phyloP scores from a whole-genome alignment of 257 asterid species.

The Penstemon barbatus region DNA sequence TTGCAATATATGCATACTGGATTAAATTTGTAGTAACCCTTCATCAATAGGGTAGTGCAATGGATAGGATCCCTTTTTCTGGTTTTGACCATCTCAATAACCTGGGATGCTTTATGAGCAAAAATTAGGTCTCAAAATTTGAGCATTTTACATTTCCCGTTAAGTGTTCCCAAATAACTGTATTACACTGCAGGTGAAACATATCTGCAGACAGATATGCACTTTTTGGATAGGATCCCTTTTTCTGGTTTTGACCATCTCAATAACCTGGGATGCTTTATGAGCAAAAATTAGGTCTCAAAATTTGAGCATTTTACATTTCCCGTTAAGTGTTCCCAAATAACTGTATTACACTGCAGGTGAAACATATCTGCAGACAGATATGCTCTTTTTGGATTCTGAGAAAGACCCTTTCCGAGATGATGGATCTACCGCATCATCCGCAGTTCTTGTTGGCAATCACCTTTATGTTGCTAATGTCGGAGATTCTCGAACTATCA shows the following conservation, averaged over 20 bases:
- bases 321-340: background rate
- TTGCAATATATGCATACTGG: background rate
- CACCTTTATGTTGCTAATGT: slow-evolving; percentile 98
- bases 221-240: slow-evolving; percentile 32
- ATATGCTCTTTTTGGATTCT: slow-evolving; percentile 77
- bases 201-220: slow-evolving; percentile 80
- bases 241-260: no score
- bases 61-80: no score
- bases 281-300: no score
- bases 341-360: slow-evolving; percentile 49
- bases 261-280: no score
- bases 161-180: slow-evolving; percentile 18
- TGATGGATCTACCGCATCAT: slow-evolving; percentile 98
- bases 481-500: slow-evolving; percentile 95
- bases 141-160: no score
- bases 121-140: no score
- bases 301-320: no score
- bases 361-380: slow-evolving; percentile 86
- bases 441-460: slow-evolving; percentile 85
- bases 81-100: no score
- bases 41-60: no score
- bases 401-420: slow-evolving; percentile 90
- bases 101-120: no score
- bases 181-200: slow-evolving; percentile 64
- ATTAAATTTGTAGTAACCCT: no score